Evolutionary conservation across 257 asterid species (phyloP), one percentile per base, ranked within the genome.

Genomic region (Solanum pennellii): DNA sequence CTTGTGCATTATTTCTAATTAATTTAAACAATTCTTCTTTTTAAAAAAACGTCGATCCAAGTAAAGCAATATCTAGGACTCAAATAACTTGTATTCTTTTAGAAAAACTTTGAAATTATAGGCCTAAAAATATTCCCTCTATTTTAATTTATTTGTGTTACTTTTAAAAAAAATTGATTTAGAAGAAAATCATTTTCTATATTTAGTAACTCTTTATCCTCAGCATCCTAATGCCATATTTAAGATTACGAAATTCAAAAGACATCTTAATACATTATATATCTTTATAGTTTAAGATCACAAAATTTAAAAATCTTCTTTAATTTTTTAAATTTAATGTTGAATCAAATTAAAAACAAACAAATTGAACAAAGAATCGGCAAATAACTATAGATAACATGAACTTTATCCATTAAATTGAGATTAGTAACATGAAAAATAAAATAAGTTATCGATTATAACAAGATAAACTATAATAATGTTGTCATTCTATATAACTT

Each of bases 111-210:
- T 52, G 0, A 52, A 52, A 52, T 52, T 52, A 18, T 52, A 0
- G 11, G 1, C 0, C 11, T 2, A 52, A 52, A 18, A 9, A 18
- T 14, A 18, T 23, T 52, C 4, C 4, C 0, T 6, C 0, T 0
- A 1, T 52, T 52, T 52, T 18, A 52, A 52, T 18, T 52, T 18
- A 52, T 52, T 52, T 52, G 62, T 52, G 62, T 18, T 6, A 16
- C 4, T 52, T 49, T 49, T 47, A 3, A 1, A 1, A 37, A 37
- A 37, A 37, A 5, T 5, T 2, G 35, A 42, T 42, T 42, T 42
- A 10, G 12, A 42, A 9, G 47, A 11, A 44, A 44, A 2, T 44
- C 14, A 44, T 13, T 11, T 44, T 44, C 47, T 12, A 11, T 11
- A 44, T 44, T 11, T 44, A 44, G 47, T 3, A 44, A 44, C 47